phyloP scores from a whole-genome alignment of 1,139 yeast genomes.

The Groenewaldozyma sp. region DNA sequence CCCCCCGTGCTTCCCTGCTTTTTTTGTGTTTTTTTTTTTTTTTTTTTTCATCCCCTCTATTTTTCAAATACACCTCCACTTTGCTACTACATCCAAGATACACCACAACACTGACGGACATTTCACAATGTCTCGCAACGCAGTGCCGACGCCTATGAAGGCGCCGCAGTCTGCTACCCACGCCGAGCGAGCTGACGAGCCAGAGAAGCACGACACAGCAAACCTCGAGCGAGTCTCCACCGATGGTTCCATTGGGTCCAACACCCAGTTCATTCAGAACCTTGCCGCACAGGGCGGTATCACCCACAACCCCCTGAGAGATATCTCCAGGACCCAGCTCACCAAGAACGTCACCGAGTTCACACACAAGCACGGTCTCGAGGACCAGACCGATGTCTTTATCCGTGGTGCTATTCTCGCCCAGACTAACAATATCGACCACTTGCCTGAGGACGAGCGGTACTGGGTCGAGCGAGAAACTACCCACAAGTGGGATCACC shows the following conservation, averaged over 20 bases:
- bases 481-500: constrained; percentile 60
- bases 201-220: not conserved
- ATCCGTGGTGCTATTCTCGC: constrained; percentile 72
- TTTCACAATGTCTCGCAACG: constrained; percentile 5
- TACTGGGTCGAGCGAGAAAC: constrained; percentile 41
- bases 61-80: too few species aligned
- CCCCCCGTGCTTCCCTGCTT: not conserved
- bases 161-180: constrained; percentile 10
- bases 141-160: constrained; percentile 16
- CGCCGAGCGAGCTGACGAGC: constrained; percentile 6
- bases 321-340: constrained; percentile 14
- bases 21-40: not conserved
- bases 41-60: not conserved
- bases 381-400: constrained; percentile 51
- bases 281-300: constrained; percentile 18
- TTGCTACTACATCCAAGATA: too few species aligned
- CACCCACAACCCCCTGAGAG: constrained; percentile 20
- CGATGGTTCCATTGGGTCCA: constrained; percentile 4
- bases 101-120: too few species aligned
- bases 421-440: constrained; percentile 49
- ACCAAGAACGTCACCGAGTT: constrained; percentile 62
- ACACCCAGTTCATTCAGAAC: constrained; percentile 10
- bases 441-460: constrained; percentile 57
- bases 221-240: constrained; percentile 7
- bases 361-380: constrained; percentile 49